These are phyloP conservation scores for Hordeum marinum DNA, from an alignment of 176 grass and related monocot genomes.

Conservation along the genomic window DNA sequence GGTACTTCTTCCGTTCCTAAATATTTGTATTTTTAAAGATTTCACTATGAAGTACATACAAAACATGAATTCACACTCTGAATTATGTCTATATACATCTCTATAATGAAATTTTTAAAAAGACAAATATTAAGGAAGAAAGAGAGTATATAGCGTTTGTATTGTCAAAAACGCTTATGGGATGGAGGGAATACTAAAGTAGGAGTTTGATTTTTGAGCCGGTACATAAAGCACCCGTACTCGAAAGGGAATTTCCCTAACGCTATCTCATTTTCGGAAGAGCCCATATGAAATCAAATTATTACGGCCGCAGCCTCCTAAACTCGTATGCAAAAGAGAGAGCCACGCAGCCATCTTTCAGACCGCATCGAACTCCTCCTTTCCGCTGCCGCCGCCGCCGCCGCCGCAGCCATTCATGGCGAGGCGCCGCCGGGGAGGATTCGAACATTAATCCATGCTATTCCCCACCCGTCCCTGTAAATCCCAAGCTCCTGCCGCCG, in stretches of 20 bases:
- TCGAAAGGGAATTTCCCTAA: not conserved
- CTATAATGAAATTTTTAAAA: too few relatives aligned
- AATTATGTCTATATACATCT: too few relatives aligned
- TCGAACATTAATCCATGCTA: conserved; percentile 39
- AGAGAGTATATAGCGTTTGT: too few relatives aligned
- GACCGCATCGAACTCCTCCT: conserved; percentile 23
- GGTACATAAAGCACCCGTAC: not conserved
- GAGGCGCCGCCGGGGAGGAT: conserved; percentile 24
- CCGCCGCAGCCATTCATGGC: conserved; percentile 38
- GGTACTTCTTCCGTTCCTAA: too few relatives aligned
- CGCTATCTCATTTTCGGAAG: not conserved
- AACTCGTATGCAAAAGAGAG: conserved; percentile 2
- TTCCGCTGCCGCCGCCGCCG: conserved; percentile 2
- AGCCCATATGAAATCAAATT: not conserved
- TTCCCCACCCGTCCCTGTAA: conserved; percentile 32
- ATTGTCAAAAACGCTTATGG: too few relatives aligned
- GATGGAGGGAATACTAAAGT: too few relatives aligned
- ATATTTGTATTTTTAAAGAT: too few relatives aligned
- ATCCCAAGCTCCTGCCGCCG: conserved; percentile 33
- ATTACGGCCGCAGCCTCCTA: not conserved
- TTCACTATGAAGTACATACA: too few relatives aligned
- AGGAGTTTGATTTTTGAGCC: too few relatives aligned
- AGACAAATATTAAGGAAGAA: too few relatives aligned
- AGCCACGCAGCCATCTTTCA: conserved; percentile 11
- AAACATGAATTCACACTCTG: too few relatives aligned